These are phyloP conservation scores for Globisporangium apiculatum DNA, from an alignment of 352 stramenopile genomes.

Conservation along the genomic window DNA sequence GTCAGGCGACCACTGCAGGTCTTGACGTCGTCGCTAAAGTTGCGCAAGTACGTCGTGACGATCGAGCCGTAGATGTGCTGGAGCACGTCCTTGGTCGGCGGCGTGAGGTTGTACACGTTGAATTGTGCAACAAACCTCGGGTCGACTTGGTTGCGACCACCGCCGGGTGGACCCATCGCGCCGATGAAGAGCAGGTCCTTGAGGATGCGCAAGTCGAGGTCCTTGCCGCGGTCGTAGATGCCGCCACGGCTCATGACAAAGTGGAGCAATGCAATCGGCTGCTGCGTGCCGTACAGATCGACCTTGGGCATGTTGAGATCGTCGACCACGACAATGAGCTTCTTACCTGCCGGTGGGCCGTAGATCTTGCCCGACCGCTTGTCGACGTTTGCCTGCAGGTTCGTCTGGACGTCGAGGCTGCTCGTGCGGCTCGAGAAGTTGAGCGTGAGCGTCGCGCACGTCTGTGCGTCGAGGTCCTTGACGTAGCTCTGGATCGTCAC, in stretches of 20 bases:
- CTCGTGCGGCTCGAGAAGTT: slow-evolving; percentile 94
- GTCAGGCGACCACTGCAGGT: slow-evolving; percentile 79
- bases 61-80: slow-evolving; percentile 93
- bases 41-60: slow-evolving; percentile 80
- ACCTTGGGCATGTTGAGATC: slow-evolving; percentile 97
- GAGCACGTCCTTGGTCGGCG: slow-evolving; percentile 87
- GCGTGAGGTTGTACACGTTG: slow-evolving; percentile 94
- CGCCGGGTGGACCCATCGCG: slow-evolving; percentile 93
- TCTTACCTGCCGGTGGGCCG: slow-evolving; percentile 90
- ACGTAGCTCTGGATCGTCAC: slow-evolving; percentile 94
- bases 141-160: slow-evolving; percentile 92
- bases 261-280: slow-evolving; percentile 92
- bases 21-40: slow-evolving; percentile 87
- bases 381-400: slow-evolving; percentile 94
- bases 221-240: slow-evolving; percentile 94
- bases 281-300: slow-evolving; percentile 94
- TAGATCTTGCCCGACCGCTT: slow-evolving; percentile 94
- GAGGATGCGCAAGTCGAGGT: slow-evolving; percentile 90
- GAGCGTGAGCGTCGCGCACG: slow-evolving; percentile 67
- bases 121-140: slow-evolving; percentile 93
- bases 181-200: slow-evolving; percentile 93
- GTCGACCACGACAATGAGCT: slow-evolving; percentile 93
- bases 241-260: slow-evolving; percentile 90
- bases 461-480: slow-evolving; percentile 64
- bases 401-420: slow-evolving; percentile 91